These are phyloP conservation scores for Solanum piurae DNA, from an alignment of 257 asterid genomes.

Conservation along the genomic window DNA sequence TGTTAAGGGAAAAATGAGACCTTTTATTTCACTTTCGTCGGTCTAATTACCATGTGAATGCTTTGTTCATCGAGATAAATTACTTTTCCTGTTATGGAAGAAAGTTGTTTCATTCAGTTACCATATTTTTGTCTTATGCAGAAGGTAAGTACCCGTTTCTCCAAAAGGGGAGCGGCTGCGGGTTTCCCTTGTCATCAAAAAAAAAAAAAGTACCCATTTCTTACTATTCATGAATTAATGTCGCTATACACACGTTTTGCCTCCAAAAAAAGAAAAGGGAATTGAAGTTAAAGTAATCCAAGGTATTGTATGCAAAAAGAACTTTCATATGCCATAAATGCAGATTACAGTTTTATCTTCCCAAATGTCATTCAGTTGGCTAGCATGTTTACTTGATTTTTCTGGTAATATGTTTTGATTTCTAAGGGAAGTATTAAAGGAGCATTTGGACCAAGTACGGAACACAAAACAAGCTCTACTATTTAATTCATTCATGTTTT, in stretches of 20 bases:
- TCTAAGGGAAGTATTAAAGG: neutral
- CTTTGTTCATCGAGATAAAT: neutral
- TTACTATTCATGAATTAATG: neutral
- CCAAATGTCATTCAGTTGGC: neutral
- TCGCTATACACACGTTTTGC: neutral
- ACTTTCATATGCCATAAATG: neutral
- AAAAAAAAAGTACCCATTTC: neutral
- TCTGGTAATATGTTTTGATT: neutral
- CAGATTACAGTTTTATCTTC: neutral
- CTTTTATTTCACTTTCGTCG: neutral
- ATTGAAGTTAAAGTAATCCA: neutral
- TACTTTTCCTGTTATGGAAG: neutral
- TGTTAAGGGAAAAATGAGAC: neutral
- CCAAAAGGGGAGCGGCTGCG: too few relatives aligned
- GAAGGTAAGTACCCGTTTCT: neutral
- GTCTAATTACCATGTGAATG: neutral
- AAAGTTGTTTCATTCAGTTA: neutral
- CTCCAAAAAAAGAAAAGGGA: neutral
- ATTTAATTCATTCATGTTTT: neutral
- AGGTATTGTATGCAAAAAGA: neutral
- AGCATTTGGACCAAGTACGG: neutral
- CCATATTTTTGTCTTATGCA: neutral
- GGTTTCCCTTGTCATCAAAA: too few relatives aligned
- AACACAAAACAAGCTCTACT: neutral
- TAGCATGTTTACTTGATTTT: neutral